Evolutionary conservation across 1,284 basidiomycete species (phyloP).

Genomic region (Cutaneotrichosporon spelunceum): DNA sequence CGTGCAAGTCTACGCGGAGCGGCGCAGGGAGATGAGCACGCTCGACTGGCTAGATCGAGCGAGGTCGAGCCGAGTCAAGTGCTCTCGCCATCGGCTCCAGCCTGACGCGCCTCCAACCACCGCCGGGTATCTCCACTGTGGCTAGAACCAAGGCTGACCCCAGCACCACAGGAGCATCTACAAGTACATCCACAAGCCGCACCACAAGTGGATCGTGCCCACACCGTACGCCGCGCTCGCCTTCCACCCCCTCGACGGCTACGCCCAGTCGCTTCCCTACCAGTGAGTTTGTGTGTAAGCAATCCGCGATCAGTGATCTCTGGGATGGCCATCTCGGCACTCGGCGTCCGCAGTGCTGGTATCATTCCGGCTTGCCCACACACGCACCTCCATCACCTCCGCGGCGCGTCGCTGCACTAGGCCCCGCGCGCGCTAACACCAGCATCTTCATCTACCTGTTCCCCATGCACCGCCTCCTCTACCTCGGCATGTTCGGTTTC

Average conservation of each 20-base stretch:
- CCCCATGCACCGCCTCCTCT: conserved; percentile 80
- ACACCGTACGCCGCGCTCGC: conserved; percentile 96
- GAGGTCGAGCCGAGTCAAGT: too few species aligned
- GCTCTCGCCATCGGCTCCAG: too few species aligned
- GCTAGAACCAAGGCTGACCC: neutral
- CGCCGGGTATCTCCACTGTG: too few species aligned
- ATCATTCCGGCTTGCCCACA: too few species aligned
- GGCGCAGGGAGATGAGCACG: too few species aligned
- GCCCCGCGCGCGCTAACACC: conserved; percentile 7
- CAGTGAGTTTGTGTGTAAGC: conserved; percentile 58
- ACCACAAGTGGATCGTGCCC: conserved; percentile 98
- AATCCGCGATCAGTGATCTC: neutral
- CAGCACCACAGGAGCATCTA: conserved; percentile 78
- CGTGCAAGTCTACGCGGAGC: too few species aligned
- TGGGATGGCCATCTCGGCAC: too few species aligned
- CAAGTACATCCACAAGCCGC: conserved; percentile 89
- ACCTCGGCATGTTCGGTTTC: conserved; percentile 76
- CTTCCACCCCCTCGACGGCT: conserved; percentile 96
- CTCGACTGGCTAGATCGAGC: too few species aligned
- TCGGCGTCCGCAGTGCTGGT: too few species aligned
- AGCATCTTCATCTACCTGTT: conserved; percentile 81
- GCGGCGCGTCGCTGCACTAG: neutral
- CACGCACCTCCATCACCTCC: neutral
- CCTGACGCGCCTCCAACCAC: too few species aligned
- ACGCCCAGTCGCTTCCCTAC: conserved; percentile 88